Evolutionary conservation across 371 early-diverging fungal genomes (phyloP).

Genomic region (Thermomucor indicae-seudaticae): DNA sequence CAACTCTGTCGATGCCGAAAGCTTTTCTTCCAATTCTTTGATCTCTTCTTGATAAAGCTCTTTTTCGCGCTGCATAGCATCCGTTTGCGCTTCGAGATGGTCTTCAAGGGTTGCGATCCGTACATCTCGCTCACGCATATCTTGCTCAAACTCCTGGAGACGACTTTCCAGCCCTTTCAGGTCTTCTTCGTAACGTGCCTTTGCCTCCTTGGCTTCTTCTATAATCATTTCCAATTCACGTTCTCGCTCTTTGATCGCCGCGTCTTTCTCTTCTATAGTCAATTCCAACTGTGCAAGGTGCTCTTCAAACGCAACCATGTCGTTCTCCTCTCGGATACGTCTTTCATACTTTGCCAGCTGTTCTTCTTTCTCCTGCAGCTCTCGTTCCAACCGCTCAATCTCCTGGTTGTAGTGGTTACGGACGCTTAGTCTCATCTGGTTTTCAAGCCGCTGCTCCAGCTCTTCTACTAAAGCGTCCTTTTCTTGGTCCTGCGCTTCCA

Average conservation of each 20-base stretch:
- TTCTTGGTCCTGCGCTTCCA: conserved; percentile 12
- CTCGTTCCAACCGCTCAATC: conserved; percentile 21
- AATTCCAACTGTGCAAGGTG: conserved; percentile 13
- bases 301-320: conserved; percentile 13
- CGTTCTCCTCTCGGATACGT: conserved; percentile 9
- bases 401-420: conserved; percentile 14
- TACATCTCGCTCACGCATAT: conserved; percentile 32
- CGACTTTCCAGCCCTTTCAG: conserved; percentile 12
- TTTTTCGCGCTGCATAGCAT: conserved; percentile 32
- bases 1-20: conserved; percentile 3
- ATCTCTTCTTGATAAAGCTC: conserved; percentile 28
- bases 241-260: conserved; percentile 8
- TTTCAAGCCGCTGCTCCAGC: conserved; percentile 11
- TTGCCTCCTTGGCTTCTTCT: conserved; percentile 13
- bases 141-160: conserved; percentile 22
- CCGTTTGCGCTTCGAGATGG: conserved; percentile 27
- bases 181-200: conserved; percentile 14
- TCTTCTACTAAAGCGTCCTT: conserved; percentile 13
- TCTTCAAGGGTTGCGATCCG: conserved; percentile 34
- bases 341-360: conserved; percentile 14
- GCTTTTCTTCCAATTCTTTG: conserved; percentile 19
- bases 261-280: conserved; percentile 13
- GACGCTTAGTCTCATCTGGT: no score
- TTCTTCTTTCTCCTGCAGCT: conserved; percentile 13
- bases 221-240: conserved; percentile 10